Evolutionary conservation across 768 basidiomycete genomes (phyloP).

Genomic region (Kwoniella bestiolae): DNA sequence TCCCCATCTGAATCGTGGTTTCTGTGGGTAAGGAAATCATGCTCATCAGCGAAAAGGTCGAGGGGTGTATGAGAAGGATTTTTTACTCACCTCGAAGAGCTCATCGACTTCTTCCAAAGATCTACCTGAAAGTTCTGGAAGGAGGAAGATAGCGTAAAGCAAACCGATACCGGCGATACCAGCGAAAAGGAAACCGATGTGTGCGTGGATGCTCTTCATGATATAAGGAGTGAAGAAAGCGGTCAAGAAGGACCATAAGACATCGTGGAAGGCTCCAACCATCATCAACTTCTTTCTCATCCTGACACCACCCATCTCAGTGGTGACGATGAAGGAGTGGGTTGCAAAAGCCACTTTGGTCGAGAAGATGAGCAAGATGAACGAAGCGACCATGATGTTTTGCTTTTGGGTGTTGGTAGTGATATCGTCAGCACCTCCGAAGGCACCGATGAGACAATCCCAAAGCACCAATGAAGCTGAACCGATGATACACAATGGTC

Average conservation of each 20-base stretch:
- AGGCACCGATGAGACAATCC: slow-evolving; percentile 26
- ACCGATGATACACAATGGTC: slow-evolving; percentile 29
- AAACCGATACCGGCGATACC: slow-evolving; percentile 48
- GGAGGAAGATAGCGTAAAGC: slow-evolving; percentile 38
- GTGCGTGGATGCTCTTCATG: slow-evolving; percentile 42
- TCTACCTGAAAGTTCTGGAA: slow-evolving; percentile 39
- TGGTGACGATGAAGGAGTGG: slow-evolving; percentile 23
- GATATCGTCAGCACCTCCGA: slow-evolving; percentile 15
- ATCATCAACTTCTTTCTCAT: slow-evolving; percentile 39
- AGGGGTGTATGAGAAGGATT: neutral
- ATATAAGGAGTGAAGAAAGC: slow-evolving; percentile 27
- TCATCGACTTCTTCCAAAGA: slow-evolving; percentile 40
- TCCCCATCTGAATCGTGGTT: slow-evolving; percentile 33
- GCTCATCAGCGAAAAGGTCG: neutral
- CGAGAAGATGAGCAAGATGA: slow-evolving; percentile 30
- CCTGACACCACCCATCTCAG: slow-evolving; percentile 34
- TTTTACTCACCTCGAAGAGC: slow-evolving; percentile 28
- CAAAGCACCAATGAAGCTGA: slow-evolving; percentile 21
- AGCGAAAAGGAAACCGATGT: slow-evolving; percentile 47
- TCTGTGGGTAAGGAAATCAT: slow-evolving; percentile 10
- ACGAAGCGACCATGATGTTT: slow-evolving; percentile 27
- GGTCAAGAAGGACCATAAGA: slow-evolving; percentile 24
- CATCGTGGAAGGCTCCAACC: slow-evolving; percentile 19
- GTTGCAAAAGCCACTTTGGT: slow-evolving; percentile 30
- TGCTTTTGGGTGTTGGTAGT: slow-evolving; percentile 9